Percentiles rank a stretch among this genome's conserved stretches.
phyloP scores from a whole-genome alignment of 441 rosid species.

The Pelargonium fulgidum region DNA sequence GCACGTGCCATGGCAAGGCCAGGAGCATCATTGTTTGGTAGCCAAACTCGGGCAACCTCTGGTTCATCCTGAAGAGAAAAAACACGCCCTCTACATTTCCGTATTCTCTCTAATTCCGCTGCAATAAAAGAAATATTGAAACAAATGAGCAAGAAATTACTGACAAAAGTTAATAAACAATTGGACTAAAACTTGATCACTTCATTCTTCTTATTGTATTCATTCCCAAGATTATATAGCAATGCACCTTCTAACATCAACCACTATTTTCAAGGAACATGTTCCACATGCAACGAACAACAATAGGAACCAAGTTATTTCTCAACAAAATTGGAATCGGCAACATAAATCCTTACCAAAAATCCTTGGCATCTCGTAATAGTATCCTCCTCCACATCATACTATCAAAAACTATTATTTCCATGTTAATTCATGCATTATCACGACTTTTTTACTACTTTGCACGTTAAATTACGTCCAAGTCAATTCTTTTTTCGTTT shows the following conservation, averaged over 20 bases:
- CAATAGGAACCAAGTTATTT: neutral
- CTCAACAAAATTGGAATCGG: neutral
- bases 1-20: constrained; percentile 99
- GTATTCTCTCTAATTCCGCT: constrained; percentile 94
- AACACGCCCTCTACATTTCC: constrained; percentile 77
- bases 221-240: neutral
- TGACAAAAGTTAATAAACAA: neutral
- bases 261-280: neutral
- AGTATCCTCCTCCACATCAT: too few relatives aligned
- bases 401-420: too few relatives aligned
- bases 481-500: too few relatives aligned
- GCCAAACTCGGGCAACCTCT: constrained; percentile 83
- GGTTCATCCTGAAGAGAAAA: constrained; percentile 93
- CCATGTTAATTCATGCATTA: too few relatives aligned
- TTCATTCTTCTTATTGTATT: neutral
- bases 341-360: neutral
- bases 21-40: constrained; percentile 86
- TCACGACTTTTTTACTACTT: too few relatives aligned
- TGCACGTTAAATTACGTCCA: too few relatives aligned
- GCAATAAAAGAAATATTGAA: constrained; percentile 11
- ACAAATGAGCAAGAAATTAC: constrained; percentile 4
- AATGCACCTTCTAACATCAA: neutral
- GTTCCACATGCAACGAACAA: neutral
- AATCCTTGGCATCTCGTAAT: too few relatives aligned
- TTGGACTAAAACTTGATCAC: constrained; percentile 5